Evolutionary conservation across 768 basidiomycete genomes (phyloP).

Genomic region (Astraeus odoratus): DNA sequence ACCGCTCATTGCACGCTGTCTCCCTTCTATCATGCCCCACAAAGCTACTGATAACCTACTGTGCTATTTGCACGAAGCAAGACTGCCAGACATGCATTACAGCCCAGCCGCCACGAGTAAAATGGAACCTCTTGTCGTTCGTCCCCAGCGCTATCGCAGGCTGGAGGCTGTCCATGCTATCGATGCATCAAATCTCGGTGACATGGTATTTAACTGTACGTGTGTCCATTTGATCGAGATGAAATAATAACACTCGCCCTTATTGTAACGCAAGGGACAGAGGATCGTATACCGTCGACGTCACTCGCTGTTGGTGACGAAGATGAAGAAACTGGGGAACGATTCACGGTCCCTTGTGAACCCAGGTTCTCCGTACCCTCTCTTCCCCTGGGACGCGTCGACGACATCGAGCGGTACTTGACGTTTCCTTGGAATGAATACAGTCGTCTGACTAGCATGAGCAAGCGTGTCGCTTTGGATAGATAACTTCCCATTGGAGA

Average conservation of each 20-base stretch:
- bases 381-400: slow-evolving; percentile 31
- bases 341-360: slow-evolving; percentile 38
- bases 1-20: background rate
- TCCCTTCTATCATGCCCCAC: slow-evolving; percentile 14
- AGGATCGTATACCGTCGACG: slow-evolving; percentile 28
- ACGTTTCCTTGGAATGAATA: background rate
- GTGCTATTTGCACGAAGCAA: slow-evolving; percentile 40
- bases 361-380: slow-evolving; percentile 30
- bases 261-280: slow-evolving; percentile 30
- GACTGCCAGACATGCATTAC: slow-evolving; percentile 36
- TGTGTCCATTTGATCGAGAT: slow-evolving; percentile 1
- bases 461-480: slow-evolving; percentile 44
- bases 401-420: slow-evolving; percentile 38
- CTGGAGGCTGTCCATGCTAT: slow-evolving; percentile 43
- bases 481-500: slow-evolving; percentile 44
- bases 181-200: slow-evolving; percentile 22
- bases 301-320: slow-evolving; percentile 31
- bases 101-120: slow-evolving; percentile 29
- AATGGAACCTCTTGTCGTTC: slow-evolving; percentile 26
- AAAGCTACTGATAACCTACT: slow-evolving; percentile 39
- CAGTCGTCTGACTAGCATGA: slow-evolving; percentile 1
- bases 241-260: slow-evolving; percentile 3
- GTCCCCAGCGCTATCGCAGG: slow-evolving; percentile 42
- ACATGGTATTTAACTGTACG: slow-evolving; percentile 34
- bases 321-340: slow-evolving; percentile 34